A percentile compares a stretch with the other conserved stretches of the same genome.
phyloP scores from a whole-genome alignment of 331 rosid genomes.

The Malus hybrid region DNA sequence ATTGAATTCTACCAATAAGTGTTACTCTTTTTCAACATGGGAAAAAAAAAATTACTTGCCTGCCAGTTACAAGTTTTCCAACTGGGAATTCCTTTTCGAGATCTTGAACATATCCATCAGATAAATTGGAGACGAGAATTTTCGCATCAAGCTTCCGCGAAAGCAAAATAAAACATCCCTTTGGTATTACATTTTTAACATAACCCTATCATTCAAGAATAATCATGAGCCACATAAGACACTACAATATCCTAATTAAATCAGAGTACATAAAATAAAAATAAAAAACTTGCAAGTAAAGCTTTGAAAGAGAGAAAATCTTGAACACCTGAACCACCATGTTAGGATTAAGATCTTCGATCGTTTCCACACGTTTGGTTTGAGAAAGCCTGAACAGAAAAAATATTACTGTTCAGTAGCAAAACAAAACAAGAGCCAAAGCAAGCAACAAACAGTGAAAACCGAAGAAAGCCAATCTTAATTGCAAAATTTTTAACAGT shows the following conservation, averaged over 20 bases:
- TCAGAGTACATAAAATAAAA: neutral
- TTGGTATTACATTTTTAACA: constrained; percentile 62
- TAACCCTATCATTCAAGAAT: constrained; percentile 55
- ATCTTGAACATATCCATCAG: constrained; percentile 55
- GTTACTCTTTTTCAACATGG: neutral
- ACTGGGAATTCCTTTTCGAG: constrained; percentile 68
- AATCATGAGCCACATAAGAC: constrained; percentile 5
- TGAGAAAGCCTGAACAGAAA: constrained; percentile 35
- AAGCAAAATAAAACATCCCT: constrained; percentile 80
- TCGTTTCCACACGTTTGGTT: constrained; percentile 34
- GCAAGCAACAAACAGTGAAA: neutral
- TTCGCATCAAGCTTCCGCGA: constrained; percentile 83
- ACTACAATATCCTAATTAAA: neutral
- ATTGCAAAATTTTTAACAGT: neutral
- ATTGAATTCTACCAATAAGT: neutral
- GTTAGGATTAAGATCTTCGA: constrained; percentile 65
- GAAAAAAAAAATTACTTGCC: neutral
- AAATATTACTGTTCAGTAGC: neutral
- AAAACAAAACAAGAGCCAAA: constrained; percentile 1
- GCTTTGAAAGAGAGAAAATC: neutral
- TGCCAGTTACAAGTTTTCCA: constrained; percentile 81
- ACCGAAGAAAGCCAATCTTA: neutral
- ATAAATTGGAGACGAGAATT: constrained; percentile 71
- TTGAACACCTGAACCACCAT: constrained; percentile 59
- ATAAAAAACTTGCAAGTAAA: neutral